A percentile compares a stretch with the other conserved stretches of the same genome.
phyloP scores from a whole-genome alignment of 1,284 basidiomycete genomes.

The Paramarasmius palmivorus region DNA sequence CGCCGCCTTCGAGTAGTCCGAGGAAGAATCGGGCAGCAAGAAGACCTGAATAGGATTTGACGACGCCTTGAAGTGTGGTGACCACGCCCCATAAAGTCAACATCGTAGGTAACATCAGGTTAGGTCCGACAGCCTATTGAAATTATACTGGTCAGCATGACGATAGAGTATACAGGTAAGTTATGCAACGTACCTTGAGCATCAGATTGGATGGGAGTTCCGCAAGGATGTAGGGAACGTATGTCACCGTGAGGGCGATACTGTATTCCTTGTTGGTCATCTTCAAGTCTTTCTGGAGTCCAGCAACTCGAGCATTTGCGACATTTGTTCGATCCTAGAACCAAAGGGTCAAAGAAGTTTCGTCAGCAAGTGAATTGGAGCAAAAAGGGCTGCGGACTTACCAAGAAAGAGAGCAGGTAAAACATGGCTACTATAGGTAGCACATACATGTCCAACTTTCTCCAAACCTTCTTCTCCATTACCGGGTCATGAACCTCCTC shows the following conservation, averaged over 20 bases:
- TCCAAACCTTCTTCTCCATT: slow-evolving; percentile 21
- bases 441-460: slow-evolving; percentile 24
- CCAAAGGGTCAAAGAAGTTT: neutral
- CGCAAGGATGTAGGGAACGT: slow-evolving; percentile 56
- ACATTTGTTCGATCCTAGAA: slow-evolving; percentile 49
- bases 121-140: slow-evolving; percentile 52
- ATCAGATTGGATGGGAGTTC: slow-evolving; percentile 64
- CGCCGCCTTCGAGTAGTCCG: slow-evolving; percentile 62
- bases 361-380: neutral
- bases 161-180: neutral
- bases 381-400: slow-evolving; percentile 5
- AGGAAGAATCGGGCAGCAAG: slow-evolving; percentile 66
- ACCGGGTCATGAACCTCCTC: slow-evolving; percentile 8
- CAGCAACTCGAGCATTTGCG: slow-evolving; percentile 60
- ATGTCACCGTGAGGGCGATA: slow-evolving; percentile 53
- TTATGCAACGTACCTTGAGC: slow-evolving; percentile 41
- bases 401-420: slow-evolving; percentile 24
- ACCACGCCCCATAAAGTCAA: slow-evolving; percentile 59
- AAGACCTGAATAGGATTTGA: slow-evolving; percentile 52
- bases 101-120: slow-evolving; percentile 55
- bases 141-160: neutral
- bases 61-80: slow-evolving; percentile 55
- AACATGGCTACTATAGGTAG: slow-evolving; percentile 24
- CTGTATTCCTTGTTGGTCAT: slow-evolving; percentile 55
- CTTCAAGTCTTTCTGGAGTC: slow-evolving; percentile 52